These are phyloP conservation scores for Brettanomyces nanus DNA, from an alignment of 805 yeast species.

Conservation along the genomic window DNA sequence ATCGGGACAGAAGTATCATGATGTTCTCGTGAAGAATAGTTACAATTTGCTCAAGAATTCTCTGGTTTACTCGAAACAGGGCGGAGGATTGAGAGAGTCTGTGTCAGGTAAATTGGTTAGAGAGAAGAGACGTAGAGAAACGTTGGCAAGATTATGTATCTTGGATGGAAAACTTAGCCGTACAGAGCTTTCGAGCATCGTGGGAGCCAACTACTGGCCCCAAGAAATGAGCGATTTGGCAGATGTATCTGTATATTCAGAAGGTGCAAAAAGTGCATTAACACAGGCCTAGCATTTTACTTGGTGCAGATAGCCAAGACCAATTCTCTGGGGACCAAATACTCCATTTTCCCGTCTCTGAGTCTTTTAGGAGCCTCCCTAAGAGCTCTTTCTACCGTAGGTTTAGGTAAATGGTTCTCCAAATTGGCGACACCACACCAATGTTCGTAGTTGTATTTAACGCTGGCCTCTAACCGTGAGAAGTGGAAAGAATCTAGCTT, in stretches of 20 bases:
- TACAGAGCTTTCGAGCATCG: constrained; percentile 18
- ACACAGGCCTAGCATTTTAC: not conserved
- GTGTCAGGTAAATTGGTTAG: constrained; percentile 34
- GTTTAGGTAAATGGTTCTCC: constrained; percentile 4
- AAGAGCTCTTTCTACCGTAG: not conserved
- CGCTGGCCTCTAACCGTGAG: constrained; percentile 1
- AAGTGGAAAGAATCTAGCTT: constrained; percentile 1
- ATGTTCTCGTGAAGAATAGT: constrained; percentile 30
- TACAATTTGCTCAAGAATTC: constrained; percentile 39
- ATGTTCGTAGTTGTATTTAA: constrained; percentile 2
- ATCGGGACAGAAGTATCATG: constrained; percentile 22
- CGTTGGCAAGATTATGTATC: constrained; percentile 36
- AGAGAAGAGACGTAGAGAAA: constrained; percentile 35
- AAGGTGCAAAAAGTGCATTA: not conserved
- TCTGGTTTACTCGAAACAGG: constrained; percentile 32
- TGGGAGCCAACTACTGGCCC: constrained; percentile 23
- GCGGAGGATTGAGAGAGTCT: constrained; percentile 46
- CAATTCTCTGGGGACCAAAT: constrained; percentile 5
- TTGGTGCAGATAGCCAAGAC: constrained; percentile 4
- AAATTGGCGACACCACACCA: constrained; percentile 4
- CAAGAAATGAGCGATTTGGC: constrained; percentile 18
- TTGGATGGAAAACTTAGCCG: constrained; percentile 30
- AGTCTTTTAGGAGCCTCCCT: constrained; percentile 3
- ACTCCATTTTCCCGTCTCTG: constrained; percentile 2
- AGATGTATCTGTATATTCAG: constrained; percentile 16